Base-by-base conservation (phyloP, 2,329 filamentous ascomycete genomes). In the Neonectria coccinea region DNA sequence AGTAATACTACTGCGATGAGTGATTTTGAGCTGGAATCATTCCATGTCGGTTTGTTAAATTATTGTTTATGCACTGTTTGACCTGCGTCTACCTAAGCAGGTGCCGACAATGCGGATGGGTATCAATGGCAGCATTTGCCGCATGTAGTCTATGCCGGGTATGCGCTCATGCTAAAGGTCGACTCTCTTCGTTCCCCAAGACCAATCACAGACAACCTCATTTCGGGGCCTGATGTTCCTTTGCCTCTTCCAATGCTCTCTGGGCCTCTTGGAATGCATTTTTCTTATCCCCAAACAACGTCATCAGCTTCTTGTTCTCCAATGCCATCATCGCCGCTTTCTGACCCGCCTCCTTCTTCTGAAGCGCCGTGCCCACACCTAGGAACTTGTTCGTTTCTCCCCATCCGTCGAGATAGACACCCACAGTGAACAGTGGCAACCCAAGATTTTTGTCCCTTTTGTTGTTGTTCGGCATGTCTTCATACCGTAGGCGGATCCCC, bases 311-410 rank as follows among this genome's bases (percentile, higher is more conserved):
- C 75, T 89, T 90, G 73, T 93, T 89, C 45, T 84, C 81, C 74
- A 94, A 72, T 0, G 90, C 91, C 69, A 83, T 81, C 45, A 81
- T 78, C 1, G 92, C 92, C 1, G 92, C 92, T 68, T 86, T 89
- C 14, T 86, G 81, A 0, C 89, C 89, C 1, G 91, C 92, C 61
- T 92, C 89, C 61, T 86, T 88, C 79, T 93, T 93, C 59, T 85
- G 88, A 67, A 88, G 79, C 1, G 86, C 91, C 33, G 84, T 86
- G 0, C 91, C 92, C 48, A 82, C 83, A 0, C 89, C 92, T 6
- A 94, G 78, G 61, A 86, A 79, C 74, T 88, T 85, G 53, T 86
- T 81, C 33, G 83, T 84, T 76, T 91, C 88, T 5, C 91, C 91
- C 83, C 89, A 92, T 0, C 91, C 91, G 20, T 88, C 86, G 29